Conservation (phyloP, 208 protist genomes). For the Phytomonas sp. region DNA sequence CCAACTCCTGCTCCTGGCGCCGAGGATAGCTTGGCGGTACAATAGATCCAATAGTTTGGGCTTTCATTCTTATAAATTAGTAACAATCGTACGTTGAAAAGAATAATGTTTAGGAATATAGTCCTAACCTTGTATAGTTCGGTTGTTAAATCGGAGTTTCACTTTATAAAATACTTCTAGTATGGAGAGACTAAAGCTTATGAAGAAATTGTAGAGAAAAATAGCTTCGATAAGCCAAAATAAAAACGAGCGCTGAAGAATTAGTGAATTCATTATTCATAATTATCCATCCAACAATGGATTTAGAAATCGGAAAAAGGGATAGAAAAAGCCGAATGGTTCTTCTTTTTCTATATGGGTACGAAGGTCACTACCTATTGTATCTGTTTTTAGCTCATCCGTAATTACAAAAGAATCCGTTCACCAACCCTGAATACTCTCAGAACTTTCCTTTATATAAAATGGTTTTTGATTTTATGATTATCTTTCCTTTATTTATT, state of each 20-base stretch:
- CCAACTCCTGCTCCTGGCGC: constrained; percentile 44
- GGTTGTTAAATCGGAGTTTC: neutral
- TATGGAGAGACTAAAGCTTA: neutral
- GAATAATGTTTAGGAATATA: neutral
- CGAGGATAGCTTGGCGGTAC: constrained; percentile 48
- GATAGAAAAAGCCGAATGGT: neutral
- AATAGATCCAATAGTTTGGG: constrained; percentile 16
- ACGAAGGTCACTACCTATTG: neutral
- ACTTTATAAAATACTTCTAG: constrained; percentile 1
- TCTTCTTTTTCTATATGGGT: constrained; percentile 5
- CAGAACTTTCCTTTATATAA: neutral
- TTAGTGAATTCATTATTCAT: neutral
- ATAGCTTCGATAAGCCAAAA: neutral
- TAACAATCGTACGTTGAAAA: neutral
- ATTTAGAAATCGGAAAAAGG: neutral
- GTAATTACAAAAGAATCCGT: neutral
- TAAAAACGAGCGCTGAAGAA: neutral
- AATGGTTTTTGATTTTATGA: constrained; percentile 1
- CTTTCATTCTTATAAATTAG: constrained; percentile 3
- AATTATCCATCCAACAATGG: constrained; percentile 1
- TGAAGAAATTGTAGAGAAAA: neutral
- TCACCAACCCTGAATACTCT: neutral
- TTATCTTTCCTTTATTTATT: constrained; percentile 9
- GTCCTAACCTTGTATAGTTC: neutral
- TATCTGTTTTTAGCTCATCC: neutral